Evolutionary conservation across 2,329 filamentous ascomycete genomes (phyloP), one percentile per base, ranked within the genome.

Genomic region (Cladosporium austrohemisphaericum): DNA sequence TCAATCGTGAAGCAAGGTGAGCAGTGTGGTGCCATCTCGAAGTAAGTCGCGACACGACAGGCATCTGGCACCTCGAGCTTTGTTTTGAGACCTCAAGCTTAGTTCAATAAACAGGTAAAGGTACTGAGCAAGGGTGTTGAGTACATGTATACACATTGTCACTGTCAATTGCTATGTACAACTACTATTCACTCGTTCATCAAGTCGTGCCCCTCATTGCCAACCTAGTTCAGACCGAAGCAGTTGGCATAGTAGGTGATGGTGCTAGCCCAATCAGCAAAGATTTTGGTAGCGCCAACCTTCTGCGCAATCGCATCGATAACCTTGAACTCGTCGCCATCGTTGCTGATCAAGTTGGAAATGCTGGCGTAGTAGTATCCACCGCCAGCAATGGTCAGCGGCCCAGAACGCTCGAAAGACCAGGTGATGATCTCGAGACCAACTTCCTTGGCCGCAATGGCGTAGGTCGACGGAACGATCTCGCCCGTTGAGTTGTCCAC

Each of bases 231-330:
- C 3, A 71, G 52, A 1, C 70, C 76, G 55, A 86, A 81, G 68
- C 84, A 88, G 59, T 85, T 88, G 55, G 83, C 84, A 65, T 85
- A 88, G 56, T 84, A 87, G 0, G 82, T 85, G 6, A 80, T 76
- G 0, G 83, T 85, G 9, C 80, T 79, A 13, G 78, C 77, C 85
- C 84, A 88, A 63, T 88, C 85, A 3, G 78, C 77, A 58, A 88
- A 88, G 53, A 88, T 74, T 4, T 74, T 81, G 23, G 70, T 65
- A 11, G 85, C 78, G 1, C 78, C 77, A 8, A 87, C 77, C 57
- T 86, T 68, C 55, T 75, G 71, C 2, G 73, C 77, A 52, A 88
- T 68, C 1, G 85, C 81, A 57, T 88, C 77, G 29, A 88, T 63
- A n/a, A 86, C 71, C 20, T 74, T 77, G 60, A 79, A 86, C 60